Evolutionary conservation across 2,329 filamentous ascomycete species (phyloP).

Genomic region (Drechslera avenae): DNA sequence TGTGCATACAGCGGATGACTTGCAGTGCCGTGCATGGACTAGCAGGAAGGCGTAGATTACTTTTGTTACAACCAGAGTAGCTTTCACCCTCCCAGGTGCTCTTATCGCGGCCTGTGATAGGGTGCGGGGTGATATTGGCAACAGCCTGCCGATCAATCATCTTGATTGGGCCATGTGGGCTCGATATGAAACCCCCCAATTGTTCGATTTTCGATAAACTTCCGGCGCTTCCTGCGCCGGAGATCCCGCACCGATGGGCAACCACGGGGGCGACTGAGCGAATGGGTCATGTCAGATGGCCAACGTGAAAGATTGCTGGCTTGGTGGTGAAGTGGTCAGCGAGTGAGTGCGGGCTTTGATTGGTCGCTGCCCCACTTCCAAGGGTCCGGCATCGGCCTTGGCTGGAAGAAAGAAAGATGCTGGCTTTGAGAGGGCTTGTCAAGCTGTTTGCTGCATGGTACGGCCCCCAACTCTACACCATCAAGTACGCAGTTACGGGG

Average conservation of each 20-base stretch:
- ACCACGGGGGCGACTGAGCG: conserved; percentile 26
- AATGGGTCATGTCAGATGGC: conserved; percentile 22
- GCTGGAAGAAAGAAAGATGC: too few relatives aligned
- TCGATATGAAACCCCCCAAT: conserved; percentile 18
- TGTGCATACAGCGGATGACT: conserved; percentile 3
- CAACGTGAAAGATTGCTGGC: conserved; percentile 28
- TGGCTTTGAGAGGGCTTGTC: too few relatives aligned
- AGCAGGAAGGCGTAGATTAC: conserved; percentile 22
- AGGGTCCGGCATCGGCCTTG: too few relatives aligned
- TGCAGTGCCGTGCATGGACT: too few relatives aligned
- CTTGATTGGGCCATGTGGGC: conserved; percentile 30
- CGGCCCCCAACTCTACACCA: too few relatives aligned
- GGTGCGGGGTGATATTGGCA: conserved; percentile 19
- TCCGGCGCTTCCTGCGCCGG: conserved; percentile 10
- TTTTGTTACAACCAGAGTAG: conserved; percentile 19
- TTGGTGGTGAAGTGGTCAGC: neutral
- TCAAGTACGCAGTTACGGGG: conserved; percentile 22
- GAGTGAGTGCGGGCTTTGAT: too few relatives aligned
- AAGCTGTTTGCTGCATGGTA: too few relatives aligned
- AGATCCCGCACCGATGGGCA: conserved; percentile 26
- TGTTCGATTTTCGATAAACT: too few relatives aligned
- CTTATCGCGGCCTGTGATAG: conserved; percentile 40
- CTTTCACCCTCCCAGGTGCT: conserved; percentile 26
- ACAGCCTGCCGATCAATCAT: conserved; percentile 21
- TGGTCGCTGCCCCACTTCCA: too few relatives aligned